phyloP scores from a whole-genome alignment of 169 alveolate genomes.

The Plasmodium gaboni region DNA sequence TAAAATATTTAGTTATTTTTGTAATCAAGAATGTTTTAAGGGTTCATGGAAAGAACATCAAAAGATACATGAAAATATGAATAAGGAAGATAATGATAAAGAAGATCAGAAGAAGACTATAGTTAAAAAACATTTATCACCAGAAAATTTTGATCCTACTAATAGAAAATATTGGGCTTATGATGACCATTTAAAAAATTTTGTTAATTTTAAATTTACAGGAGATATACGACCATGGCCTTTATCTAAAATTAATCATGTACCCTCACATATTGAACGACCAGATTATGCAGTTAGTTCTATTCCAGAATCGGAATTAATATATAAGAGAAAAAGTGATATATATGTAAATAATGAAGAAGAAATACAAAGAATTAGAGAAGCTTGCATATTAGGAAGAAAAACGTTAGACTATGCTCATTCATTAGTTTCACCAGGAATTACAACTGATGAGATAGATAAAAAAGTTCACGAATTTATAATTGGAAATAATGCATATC shows the following conservation, averaged over 20 bases:
- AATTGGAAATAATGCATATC: constrained; percentile 95
- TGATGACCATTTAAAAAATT: constrained; percentile 75
- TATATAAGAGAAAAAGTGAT: constrained; percentile 79
- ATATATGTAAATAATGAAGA: constrained; percentile 49
- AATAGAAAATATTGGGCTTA: constrained; percentile 31
- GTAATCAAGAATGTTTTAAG: constrained; percentile 96
- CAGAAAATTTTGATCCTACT: constrained; percentile 29
- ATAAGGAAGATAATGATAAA: constrained; percentile 20
- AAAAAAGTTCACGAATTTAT: constrained; percentile 94
- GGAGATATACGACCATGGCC: constrained; percentile 97
- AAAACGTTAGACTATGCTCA: constrained; percentile 96
- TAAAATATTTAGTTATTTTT: constrained; percentile 90
- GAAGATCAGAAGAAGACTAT: constrained; percentile 11
- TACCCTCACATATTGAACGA: constrained; percentile 94
- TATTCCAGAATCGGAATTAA: constrained; percentile 92
- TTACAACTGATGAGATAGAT: constrained; percentile 97
- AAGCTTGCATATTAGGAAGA: constrained; percentile 94
- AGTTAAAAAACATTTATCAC: constrained; percentile 23
- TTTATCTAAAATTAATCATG: constrained; percentile 88
- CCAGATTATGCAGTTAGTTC: constrained; percentile 98
- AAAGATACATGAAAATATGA: constrained; percentile 87
- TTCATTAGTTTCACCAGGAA: constrained; percentile 94
- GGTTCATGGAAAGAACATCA: constrained; percentile 93
- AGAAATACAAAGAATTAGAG: constrained; percentile 84
- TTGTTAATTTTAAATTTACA: constrained; percentile 88